Evolutionary conservation across 805 yeast genomes (phyloP), one percentile per base, ranked within the genome.

Genomic region (Candida tammaniensis): DNA sequence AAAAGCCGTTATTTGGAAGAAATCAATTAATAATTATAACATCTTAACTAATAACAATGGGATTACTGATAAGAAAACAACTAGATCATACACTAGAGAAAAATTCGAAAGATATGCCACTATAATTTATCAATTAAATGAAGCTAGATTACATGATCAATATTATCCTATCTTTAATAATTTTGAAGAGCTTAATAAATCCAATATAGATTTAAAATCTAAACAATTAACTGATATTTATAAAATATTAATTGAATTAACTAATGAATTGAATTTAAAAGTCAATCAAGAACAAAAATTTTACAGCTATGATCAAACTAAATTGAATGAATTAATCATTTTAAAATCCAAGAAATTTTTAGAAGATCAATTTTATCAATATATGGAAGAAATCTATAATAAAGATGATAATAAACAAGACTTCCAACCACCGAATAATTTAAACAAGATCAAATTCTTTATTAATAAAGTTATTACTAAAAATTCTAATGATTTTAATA

Each of bases 31-130:
- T 19, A 18, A 20, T 17, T 7, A n/a, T 30, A 22, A 51, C 49
- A 27, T 51, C 63, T 1, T 47, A 62, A 24, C 10, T 15, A n/a
- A 29, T 8, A 15, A 12, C 5, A 29, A 29, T 12, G 22, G 12
- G n/a, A 17, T 8, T 8, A 26, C 15, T 10, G 38, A 35, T 22
- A 29, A 30, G 15, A 29, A 29, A 16, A 5, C 20, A 11, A 24
- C 44, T 14, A 58, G 57, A 36, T 64, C 61, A 27, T 46, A 60
- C 46, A 62, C 54, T 43, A 71, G 60, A 57, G 74, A 76, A 29
- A 80, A 79, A 49, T 85, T 85, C 49, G 93, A 84, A 51, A 72
- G 72, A 33, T 80, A 81, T 54, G 95, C 95, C 0, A 77, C 74
- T 39, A 77, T 82, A 9, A 71, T 87, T 18, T 77, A 80, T 47